phyloP scores from a whole-genome alignment of 768 basidiomycete genomes.

The Naganishia antarctica region DNA sequence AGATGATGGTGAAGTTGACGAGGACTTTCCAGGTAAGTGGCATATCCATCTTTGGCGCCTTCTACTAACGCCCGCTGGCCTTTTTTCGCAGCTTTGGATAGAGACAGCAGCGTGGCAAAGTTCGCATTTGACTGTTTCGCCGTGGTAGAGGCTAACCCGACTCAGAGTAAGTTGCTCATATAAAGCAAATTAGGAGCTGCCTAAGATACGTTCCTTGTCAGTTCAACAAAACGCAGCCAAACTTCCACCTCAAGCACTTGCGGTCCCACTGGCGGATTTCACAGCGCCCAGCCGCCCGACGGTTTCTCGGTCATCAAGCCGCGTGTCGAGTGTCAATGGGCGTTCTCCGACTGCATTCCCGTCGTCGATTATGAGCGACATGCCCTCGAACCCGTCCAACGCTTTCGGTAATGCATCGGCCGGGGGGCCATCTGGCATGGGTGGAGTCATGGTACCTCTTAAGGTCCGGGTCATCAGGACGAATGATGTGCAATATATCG shows the following conservation, averaged over 20 bases:
- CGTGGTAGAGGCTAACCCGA: slow-evolving; percentile 65
- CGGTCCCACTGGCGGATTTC: neutral
- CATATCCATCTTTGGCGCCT: slow-evolving; percentile 6
- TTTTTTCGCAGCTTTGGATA: slow-evolving; percentile 67
- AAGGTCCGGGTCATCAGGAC: slow-evolving; percentile 74
- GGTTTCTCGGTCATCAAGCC: slow-evolving; percentile 13
- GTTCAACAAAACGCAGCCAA: slow-evolving; percentile 73
- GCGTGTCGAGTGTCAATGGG: slow-evolving; percentile 14
- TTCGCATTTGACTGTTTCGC: slow-evolving; percentile 90
- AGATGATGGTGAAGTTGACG: slow-evolving; percentile 96
- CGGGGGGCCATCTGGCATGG: slow-evolving; percentile 43
- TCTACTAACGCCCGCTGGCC: slow-evolving; percentile 15
- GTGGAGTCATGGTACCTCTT: slow-evolving; percentile 68
- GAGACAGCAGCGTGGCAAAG: slow-evolving; percentile 74
- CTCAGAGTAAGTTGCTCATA: slow-evolving; percentile 39
- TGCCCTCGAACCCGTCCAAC: slow-evolving; percentile 47
- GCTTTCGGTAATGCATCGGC: slow-evolving; percentile 52
- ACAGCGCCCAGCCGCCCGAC: slow-evolving; percentile 4
- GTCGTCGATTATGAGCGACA: slow-evolving; percentile 42
- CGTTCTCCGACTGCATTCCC: slow-evolving; percentile 44
- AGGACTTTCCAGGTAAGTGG: slow-evolving; percentile 88
- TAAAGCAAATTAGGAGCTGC: no score
- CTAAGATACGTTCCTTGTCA: slow-evolving; percentile 35
- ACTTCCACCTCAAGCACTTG: slow-evolving; percentile 55
- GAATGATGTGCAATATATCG: slow-evolving; percentile 75